Conservation (phyloP, 305 asterid species). For the Fraxinus sp. region DNA sequence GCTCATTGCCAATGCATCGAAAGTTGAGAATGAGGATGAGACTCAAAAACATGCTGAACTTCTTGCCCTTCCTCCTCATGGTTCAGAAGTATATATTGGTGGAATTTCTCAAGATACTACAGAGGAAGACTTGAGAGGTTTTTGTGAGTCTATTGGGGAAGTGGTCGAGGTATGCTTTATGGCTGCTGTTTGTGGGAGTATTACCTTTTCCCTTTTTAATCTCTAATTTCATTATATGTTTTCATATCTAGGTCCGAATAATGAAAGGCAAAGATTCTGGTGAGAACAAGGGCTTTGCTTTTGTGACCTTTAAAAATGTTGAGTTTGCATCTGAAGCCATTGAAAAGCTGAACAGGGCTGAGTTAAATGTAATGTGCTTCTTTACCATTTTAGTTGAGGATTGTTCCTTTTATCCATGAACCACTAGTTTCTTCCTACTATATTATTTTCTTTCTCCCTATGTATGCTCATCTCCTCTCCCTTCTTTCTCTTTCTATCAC, state of each 20-base stretch:
- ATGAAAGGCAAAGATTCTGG: slow-evolving; percentile 51
- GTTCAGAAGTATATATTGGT: slow-evolving; percentile 55
- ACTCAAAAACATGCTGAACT: slow-evolving; percentile 43
- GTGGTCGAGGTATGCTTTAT: slow-evolving; percentile 42
- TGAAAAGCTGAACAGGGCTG: slow-evolving; percentile 42
- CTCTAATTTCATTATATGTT: not conserved
- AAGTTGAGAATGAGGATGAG: slow-evolving; percentile 25
- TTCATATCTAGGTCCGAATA: slow-evolving; percentile 39
- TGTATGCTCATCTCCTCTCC: not conserved
- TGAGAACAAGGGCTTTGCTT: slow-evolving; percentile 54
- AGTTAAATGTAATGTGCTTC: slow-evolving; percentile 39
- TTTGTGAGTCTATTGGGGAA: slow-evolving; percentile 49
- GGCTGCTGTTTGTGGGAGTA: not conserved
- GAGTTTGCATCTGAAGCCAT: slow-evolving; percentile 52
- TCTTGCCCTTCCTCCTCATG: slow-evolving; percentile 58
- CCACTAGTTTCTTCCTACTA: not conserved
- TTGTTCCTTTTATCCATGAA: not conserved
- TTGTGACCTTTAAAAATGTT: slow-evolving; percentile 47
- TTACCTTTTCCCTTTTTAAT: not conserved
- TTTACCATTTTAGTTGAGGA: not conserved
- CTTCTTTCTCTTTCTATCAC: not conserved
- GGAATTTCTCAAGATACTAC: slow-evolving; percentile 45
- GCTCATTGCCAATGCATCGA: slow-evolving; percentile 25
- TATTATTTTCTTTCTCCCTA: not conserved
- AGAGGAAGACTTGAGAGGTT: slow-evolving; percentile 42